Evolutionary conservation across 2,329 filamentous ascomycete genomes (phyloP).

Genomic region (Clonostachys sp.): DNA sequence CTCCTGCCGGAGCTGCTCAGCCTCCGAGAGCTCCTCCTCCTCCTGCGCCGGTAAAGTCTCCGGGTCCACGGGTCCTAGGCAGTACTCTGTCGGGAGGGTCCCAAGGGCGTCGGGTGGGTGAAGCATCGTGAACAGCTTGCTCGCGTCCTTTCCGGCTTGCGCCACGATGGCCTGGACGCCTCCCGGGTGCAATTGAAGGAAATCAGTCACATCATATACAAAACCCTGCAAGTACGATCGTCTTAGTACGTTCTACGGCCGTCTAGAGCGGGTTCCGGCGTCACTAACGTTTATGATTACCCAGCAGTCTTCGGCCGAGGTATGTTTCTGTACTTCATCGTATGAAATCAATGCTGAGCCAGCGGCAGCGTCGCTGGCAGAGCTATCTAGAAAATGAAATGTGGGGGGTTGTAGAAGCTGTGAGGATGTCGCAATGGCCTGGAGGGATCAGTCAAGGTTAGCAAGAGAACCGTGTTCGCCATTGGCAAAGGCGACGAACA

Average conservation of each 20-base stretch:
- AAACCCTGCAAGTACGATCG: neutral
- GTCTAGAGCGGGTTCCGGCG: neutral
- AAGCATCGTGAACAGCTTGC: neutral
- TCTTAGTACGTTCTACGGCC: neutral
- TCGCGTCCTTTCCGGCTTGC: slow-evolving; percentile 1
- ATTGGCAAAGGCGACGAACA: too few relatives aligned
- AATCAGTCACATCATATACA: slow-evolving; percentile 5
- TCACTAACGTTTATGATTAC: slow-evolving; percentile 3
- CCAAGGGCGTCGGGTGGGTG: neutral
- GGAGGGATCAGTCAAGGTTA: too few relatives aligned
- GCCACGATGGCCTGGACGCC: slow-evolving; percentile 1
- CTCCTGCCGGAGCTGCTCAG: neutral
- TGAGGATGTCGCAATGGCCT: too few relatives aligned
- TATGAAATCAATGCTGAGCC: neutral
- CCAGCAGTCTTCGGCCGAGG: slow-evolving; percentile 4
- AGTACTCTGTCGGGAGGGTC: slow-evolving; percentile 1
- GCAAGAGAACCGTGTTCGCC: too few relatives aligned
- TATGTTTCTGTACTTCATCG: slow-evolving; percentile 3
- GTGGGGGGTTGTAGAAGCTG: too few relatives aligned
- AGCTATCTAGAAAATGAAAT: too few relatives aligned
- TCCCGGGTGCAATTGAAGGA: slow-evolving; percentile 3
- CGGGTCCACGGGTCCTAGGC: slow-evolving; percentile 1
- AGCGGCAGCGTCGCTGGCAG: too few relatives aligned
- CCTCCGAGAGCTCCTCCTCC: slow-evolving; percentile 1
- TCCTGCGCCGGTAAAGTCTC: neutral